phyloP scores from a whole-genome alignment of 1,284 basidiomycete species.

The Porogramme epimiltina region DNA sequence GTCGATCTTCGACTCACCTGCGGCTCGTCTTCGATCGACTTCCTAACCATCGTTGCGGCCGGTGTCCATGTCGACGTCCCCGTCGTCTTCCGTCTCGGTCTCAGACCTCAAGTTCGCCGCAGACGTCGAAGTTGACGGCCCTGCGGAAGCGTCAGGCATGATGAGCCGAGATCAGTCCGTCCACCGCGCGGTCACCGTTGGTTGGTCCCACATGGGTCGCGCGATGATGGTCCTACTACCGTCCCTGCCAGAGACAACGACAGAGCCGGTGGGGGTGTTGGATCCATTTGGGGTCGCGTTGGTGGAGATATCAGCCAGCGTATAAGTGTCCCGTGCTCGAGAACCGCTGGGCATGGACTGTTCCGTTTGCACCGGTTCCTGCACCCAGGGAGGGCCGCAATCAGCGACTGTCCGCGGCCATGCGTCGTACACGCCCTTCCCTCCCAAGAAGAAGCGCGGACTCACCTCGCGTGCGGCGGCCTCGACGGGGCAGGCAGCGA shows the following conservation, averaged over 20 bases:
- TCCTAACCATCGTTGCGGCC: constrained; percentile 37
- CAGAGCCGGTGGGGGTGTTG: constrained; percentile 59
- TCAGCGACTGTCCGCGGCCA: too few species aligned
- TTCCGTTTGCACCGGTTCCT: constrained; percentile 33
- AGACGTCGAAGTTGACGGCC: constrained; percentile 53
- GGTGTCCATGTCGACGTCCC: constrained; percentile 56
- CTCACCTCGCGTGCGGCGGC: constrained; percentile 22
- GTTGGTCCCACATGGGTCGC: constrained; percentile 60
- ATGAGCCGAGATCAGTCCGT: too few species aligned
- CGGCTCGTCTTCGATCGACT: too few species aligned
- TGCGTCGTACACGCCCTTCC: too few species aligned
- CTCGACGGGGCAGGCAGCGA: constrained; percentile 45
- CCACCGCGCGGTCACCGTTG: constrained; percentile 27
- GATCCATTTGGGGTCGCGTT: constrained; percentile 58
- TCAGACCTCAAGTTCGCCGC: constrained; percentile 60
- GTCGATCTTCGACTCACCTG: too few species aligned
- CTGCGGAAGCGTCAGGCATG: constrained; percentile 33
- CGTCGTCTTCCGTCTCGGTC: constrained; percentile 76
- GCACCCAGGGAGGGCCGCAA: neutral
- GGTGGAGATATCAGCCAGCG: constrained; percentile 54
- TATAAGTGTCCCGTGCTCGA: constrained; percentile 23
- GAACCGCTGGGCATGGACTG: constrained; percentile 16
- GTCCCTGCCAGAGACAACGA: constrained; percentile 57
- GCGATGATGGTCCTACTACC: constrained; percentile 76
- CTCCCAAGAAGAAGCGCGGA: neutral